Conservation (phyloP, 116 monocot species). For the Phalaenopsis hybrid region DNA sequence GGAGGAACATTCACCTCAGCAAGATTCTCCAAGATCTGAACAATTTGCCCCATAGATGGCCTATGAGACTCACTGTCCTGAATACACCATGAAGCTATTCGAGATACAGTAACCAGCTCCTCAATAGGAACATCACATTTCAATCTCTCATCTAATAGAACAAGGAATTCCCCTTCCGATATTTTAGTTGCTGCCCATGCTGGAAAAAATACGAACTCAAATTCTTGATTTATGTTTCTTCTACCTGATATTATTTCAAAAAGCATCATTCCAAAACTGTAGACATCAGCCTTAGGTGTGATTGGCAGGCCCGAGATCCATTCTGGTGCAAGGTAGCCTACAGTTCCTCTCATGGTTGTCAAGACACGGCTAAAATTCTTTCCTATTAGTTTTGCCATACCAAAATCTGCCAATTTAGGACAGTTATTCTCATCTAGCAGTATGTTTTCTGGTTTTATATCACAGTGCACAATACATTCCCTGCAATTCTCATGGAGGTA, state of each 20-base stretch:
- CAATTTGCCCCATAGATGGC: slow-evolving; percentile 40
- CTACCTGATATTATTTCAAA: slow-evolving; percentile 28
- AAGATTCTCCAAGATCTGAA: slow-evolving; percentile 31
- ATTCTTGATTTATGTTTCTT: slow-evolving; percentile 7
- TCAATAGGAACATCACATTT: slow-evolving; percentile 9
- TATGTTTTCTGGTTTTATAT: slow-evolving; percentile 44
- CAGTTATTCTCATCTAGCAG: slow-evolving; percentile 21
- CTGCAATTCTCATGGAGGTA: slow-evolving; percentile 41
- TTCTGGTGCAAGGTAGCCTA: slow-evolving; percentile 30
- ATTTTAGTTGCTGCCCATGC: slow-evolving; percentile 16
- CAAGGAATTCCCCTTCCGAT: slow-evolving; percentile 14
- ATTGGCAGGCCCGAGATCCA: slow-evolving; percentile 27
- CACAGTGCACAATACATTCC: slow-evolving; percentile 39
- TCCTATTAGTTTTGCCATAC: slow-evolving; percentile 32
- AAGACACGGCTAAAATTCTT: slow-evolving; percentile 26
- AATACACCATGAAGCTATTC: slow-evolving; percentile 19
- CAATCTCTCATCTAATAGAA: slow-evolving; percentile 23
- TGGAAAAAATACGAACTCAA: slow-evolving; percentile 13
- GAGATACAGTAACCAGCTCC: slow-evolving; percentile 11
- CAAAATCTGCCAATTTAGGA: slow-evolving; percentile 34
- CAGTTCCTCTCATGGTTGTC: slow-evolving; percentile 34
- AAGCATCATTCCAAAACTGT: slow-evolving; percentile 31
- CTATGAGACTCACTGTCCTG: slow-evolving; percentile 33
- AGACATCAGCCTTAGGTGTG: slow-evolving; percentile 30
- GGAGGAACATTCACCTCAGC: slow-evolving; percentile 30